Conservation (phyloP, 148 eudicot genomes). For the Cornus suecica region DNA sequence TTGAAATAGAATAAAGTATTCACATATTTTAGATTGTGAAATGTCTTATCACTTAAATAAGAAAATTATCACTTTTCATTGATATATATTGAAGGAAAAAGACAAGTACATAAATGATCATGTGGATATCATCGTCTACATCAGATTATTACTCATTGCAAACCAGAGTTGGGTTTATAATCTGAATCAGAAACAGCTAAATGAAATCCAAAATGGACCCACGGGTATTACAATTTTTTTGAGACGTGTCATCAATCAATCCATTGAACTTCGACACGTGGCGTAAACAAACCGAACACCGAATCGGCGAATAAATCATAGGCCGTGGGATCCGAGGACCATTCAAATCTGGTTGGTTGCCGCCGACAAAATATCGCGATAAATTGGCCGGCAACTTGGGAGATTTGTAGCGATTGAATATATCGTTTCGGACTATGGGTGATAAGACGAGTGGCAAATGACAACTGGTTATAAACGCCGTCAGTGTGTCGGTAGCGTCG, state of each 20-base stretch:
- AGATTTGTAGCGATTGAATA: too few species aligned
- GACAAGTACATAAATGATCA: background rate
- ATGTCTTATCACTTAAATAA: too few species aligned
- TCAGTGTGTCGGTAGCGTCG: too few species aligned
- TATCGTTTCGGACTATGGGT: too few species aligned
- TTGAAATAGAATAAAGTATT: too few species aligned
- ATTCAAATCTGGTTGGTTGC: background rate
- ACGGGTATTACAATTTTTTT: background rate
- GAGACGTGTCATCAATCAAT: background rate
- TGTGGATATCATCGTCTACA: background rate
- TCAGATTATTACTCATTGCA: background rate
- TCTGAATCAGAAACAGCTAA: background rate
- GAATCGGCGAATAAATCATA: background rate
- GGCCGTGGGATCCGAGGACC: background rate
- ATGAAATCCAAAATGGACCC: background rate
- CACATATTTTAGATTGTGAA: too few species aligned
- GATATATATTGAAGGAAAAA: background rate
- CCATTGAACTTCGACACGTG: background rate
- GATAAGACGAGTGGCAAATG: too few species aligned
- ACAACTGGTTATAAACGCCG: too few species aligned
- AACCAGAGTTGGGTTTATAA: background rate
- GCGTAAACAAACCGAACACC: background rate
- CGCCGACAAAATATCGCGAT: background rate
- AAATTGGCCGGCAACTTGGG: background rate
- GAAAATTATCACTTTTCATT: background rate